These are phyloP conservation scores for Arabidopsis suecica DNA, from an alignment of 345 rosid genomes.

Conservation along the genomic window DNA sequence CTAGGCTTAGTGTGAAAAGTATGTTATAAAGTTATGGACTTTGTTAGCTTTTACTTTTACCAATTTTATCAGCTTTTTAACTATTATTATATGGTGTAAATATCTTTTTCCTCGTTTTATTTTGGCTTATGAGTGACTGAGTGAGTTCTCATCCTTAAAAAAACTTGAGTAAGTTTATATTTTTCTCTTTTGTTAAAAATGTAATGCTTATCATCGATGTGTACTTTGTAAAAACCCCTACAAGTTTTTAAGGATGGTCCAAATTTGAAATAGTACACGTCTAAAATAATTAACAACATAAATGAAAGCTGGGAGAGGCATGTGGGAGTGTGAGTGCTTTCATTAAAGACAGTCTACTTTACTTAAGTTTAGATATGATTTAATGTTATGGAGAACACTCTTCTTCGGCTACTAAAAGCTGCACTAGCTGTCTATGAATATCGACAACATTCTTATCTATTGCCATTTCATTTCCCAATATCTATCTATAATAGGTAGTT, in stretches of 20 bases:
- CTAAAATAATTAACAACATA: constrained; percentile 19
- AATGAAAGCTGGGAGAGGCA: constrained; percentile 36
- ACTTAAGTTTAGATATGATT: constrained; percentile 14
- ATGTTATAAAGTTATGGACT: constrained; percentile 36
- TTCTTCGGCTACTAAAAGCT: constrained; percentile 12
- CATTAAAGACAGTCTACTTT: constrained; percentile 31
- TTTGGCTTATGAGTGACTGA: not conserved
- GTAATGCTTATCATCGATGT: not conserved
- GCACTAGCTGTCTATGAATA: not conserved
- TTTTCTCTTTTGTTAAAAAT: not conserved
- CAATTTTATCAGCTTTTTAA: constrained; percentile 1
- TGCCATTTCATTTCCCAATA: not conserved
- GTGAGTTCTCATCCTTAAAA: not conserved
- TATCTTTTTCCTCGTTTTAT: not conserved
- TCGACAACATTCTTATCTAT: not conserved
- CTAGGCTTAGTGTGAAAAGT: constrained; percentile 36
- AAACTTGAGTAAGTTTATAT: not conserved
- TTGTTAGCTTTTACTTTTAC: constrained; percentile 34
- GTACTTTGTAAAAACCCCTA: not conserved
- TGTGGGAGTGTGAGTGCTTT: constrained; percentile 36
- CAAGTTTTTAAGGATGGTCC: constrained; percentile 19
- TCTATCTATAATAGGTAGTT: too few species aligned
- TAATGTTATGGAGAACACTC: constrained; percentile 24
- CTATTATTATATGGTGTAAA: constrained; percentile 23
- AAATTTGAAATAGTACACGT: constrained; percentile 3